Evolutionary conservation across 2,329 filamentous ascomycete genomes (phyloP), one percentile per base, ranked within the genome.

Genomic region (Colletotrichum sidae): DNA sequence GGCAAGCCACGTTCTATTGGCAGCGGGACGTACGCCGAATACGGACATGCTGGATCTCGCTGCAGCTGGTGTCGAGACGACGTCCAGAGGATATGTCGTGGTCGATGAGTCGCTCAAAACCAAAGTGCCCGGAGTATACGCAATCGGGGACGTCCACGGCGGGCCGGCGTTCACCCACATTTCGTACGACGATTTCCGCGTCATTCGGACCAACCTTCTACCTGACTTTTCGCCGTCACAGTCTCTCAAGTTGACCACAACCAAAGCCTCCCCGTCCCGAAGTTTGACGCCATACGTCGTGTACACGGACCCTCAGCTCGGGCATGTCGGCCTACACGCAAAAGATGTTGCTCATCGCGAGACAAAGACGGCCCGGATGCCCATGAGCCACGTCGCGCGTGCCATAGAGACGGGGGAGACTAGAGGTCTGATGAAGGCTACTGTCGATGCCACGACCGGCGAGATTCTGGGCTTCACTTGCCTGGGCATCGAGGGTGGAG

Each of bases 121-220:
- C 1, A 76, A 74, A 17, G 76, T 75, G 0, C 67, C 74, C 1
- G 76, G 74, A 46, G 73, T 86, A 17, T 86, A 81, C 68, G 83
- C 80, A 1, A 69, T 86, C 2, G 84, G 85, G 39, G 84, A 87
- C 67, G 79, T 82, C 53, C 83, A 86, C 59, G 83, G 83, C 49
- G 79, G 79, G 0, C 81, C 83, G 7, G 82, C 82, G 12, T 86
- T 87, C 71, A 86, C 84, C 2, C 84, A 87, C 72, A 80, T 87
- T 67, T 84, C 82, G 4, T 86, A 86, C 74, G 84, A 87, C 72
- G 84, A 86, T 73, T 85, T 80, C 70, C 82, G 84, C 60, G 80
- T 87, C 71, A 69, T 86, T 50, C 76, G 79, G 33, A 73, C 76
- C 65, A 85, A 84, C 65, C 69, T 85, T 51, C 69, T 83, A 42